phyloP scores from a whole-genome alignment of 116 monocot genomes.

The Thalassia testudinum region DNA sequence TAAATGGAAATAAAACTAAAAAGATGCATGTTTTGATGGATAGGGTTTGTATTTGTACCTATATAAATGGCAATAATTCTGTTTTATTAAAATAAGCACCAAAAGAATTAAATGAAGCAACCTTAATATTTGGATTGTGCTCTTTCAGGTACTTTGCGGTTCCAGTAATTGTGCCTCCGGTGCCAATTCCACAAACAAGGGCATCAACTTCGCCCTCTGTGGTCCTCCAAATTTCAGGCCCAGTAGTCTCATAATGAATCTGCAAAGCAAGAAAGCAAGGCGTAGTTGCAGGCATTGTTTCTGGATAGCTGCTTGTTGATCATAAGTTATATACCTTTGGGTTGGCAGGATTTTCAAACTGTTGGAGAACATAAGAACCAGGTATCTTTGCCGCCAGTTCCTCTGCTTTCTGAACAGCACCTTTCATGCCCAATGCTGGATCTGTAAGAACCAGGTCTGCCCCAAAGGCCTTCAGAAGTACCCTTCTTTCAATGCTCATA shows the following conservation, averaged over 20 bases:
- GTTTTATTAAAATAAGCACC: neutral
- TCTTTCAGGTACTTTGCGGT: conserved; percentile 46
- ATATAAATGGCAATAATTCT: no score
- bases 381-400: conserved; percentile 34
- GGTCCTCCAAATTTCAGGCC: conserved; percentile 58
- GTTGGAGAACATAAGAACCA: conserved; percentile 39
- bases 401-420: conserved; percentile 38
- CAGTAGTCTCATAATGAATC: conserved; percentile 62
- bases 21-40: no score
- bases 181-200: conserved; percentile 48
- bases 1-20: neutral
- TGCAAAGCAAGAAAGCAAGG: conserved; percentile 1
- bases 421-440: conserved; percentile 32
- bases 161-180: conserved; percentile 61
- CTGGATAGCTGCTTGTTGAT: neutral
- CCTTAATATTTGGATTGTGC: conserved; percentile 52
- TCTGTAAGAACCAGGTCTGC: conserved; percentile 41
- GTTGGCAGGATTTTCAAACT: conserved; percentile 47
- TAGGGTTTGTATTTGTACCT: no score
- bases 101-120: neutral
- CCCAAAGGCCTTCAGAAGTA: conserved; percentile 41
- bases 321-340: conserved; percentile 14
- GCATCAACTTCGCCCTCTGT: conserved; percentile 47
- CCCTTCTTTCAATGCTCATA: conserved; percentile 45
- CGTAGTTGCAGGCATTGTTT: neutral